Evolutionary conservation across 306 rosid species (phyloP).

Genomic region (Cicer pinnatifidum): DNA sequence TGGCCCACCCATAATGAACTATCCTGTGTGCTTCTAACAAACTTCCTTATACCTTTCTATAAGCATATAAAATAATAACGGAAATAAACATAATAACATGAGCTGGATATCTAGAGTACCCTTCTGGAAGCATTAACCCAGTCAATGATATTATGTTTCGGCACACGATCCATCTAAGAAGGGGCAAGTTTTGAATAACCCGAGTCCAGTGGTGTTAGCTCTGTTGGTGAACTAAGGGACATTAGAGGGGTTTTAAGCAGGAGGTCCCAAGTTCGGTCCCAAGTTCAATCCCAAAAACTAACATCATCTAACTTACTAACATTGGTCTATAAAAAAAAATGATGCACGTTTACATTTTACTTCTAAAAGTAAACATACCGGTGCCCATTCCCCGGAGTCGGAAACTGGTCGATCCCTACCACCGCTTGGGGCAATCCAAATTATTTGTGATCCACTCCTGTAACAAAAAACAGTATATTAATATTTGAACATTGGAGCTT

Average conservation of each 20-base stretch:
- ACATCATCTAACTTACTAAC: too few species aligned
- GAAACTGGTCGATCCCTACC: conserved; percentile 94
- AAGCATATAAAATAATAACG: conserved; percentile 21
- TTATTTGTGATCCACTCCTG: conserved; percentile 88
- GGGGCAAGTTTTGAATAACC: conserved; percentile 24
- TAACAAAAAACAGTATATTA: conserved; percentile 35
- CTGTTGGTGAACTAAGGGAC: too few species aligned
- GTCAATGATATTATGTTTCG: conserved; percentile 14
- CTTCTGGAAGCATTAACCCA: conserved; percentile 23
- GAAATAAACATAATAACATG: conserved; percentile 22
- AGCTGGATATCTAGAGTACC: conserved; percentile 8
- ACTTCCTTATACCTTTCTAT: background rate
- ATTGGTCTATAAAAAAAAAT: too few species aligned
- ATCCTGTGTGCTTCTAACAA: conserved; percentile 24
- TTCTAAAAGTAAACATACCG: conserved; percentile 65
- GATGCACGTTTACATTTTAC: conserved; percentile 21
- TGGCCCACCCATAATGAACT: background rate
- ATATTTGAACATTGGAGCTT: conserved; percentile 30
- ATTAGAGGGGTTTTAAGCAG: too few species aligned
- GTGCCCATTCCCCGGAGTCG: conserved; percentile 68
- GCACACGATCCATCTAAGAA: conserved; percentile 19
- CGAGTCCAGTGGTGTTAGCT: background rate
- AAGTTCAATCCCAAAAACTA: too few species aligned
- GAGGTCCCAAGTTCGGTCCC: too few species aligned
- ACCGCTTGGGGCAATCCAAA: conserved; percentile 99